Evolutionary conservation across 495 filamentous ascomycete genomes (phyloP).

Genomic region (Xylaria scruposa): DNA sequence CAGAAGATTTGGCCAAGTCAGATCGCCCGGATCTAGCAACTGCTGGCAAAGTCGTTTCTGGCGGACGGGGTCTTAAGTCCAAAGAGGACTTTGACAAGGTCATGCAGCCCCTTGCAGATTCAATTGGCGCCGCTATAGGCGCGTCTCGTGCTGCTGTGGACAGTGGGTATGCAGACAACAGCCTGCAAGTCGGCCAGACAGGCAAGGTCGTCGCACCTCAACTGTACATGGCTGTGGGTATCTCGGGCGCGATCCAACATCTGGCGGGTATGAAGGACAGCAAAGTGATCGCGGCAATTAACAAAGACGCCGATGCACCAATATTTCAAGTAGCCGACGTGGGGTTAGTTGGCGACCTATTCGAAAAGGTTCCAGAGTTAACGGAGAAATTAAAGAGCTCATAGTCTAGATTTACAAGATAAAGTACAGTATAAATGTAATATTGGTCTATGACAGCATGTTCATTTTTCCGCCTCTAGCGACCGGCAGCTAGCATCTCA

Average conservation of each 20-base stretch:
- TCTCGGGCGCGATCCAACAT: conserved; percentile 97
- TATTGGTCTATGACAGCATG: conserved; percentile 29
- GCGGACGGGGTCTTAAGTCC: conserved; percentile 92
- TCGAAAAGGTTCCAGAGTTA: conserved; percentile 93
- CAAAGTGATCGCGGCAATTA: conserved; percentile 98
- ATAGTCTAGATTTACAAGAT: conserved; percentile 37
- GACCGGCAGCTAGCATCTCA: conserved; percentile 75
- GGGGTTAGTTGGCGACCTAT: conserved; percentile 92
- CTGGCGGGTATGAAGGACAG: conserved; percentile 99
- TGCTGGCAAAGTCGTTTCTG: conserved; percentile 87
- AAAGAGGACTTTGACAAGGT: conserved; percentile 95
- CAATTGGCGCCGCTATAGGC: conserved; percentile 90
- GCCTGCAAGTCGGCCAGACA: conserved; percentile 96
- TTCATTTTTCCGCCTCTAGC: conserved; percentile 4
- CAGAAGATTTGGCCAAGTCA: conserved; percentile 89
- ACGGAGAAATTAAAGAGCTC: conserved; percentile 88
- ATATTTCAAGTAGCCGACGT: conserved; percentile 99
- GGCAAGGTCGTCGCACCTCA: conserved; percentile 98
- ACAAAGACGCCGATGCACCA: conserved; percentile 95
- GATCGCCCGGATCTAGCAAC: conserved; percentile 95
- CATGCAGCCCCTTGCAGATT: conserved; percentile 90
- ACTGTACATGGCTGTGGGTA: conserved; percentile 93
- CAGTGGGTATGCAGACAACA: conserved; percentile 99
- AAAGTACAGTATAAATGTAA: conserved; percentile 32
- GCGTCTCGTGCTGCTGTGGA: conserved; percentile 95